Evolutionary conservation across 129 eudicot species (phyloP).

Genomic region (Deinandra increscens): DNA sequence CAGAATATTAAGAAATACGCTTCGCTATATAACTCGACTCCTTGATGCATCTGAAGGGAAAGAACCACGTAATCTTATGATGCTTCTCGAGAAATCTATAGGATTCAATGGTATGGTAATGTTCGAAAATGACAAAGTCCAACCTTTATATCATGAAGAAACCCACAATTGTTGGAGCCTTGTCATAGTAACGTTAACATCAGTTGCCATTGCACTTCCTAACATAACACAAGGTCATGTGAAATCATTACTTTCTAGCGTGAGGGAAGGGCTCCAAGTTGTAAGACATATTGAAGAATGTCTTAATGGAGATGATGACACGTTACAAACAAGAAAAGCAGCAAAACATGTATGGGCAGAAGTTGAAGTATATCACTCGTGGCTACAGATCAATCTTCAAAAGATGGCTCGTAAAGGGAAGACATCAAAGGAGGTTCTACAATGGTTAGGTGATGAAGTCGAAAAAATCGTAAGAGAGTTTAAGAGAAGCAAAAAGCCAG

Average conservation of each 20-base stretch:
- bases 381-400: not conserved
- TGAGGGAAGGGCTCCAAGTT: conserved; percentile 1
- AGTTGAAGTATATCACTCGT: not conserved
- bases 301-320: not conserved
- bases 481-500: not conserved
- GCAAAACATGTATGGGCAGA: not conserved
- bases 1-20: not conserved
- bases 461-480: not conserved
- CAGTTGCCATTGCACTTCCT: not conserved
- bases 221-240: not conserved
- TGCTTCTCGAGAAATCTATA: not conserved
- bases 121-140: not conserved
- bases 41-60: not conserved
- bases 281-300: conserved; percentile 6
- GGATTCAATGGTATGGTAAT: not conserved
- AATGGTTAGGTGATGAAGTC: conserved; percentile 6
- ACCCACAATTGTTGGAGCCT: not conserved
- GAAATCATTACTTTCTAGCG: not conserved
- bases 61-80: not conserved
- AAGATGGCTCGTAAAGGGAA: not conserved
- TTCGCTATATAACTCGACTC: not conserved
- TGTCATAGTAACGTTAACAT: not conserved
- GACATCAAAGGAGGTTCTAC: not conserved
- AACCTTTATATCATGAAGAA: not conserved
- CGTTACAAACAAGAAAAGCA: not conserved